Base-by-base conservation (phyloP, 177 flowering plant species). In the Vitis hybrid region DNA sequence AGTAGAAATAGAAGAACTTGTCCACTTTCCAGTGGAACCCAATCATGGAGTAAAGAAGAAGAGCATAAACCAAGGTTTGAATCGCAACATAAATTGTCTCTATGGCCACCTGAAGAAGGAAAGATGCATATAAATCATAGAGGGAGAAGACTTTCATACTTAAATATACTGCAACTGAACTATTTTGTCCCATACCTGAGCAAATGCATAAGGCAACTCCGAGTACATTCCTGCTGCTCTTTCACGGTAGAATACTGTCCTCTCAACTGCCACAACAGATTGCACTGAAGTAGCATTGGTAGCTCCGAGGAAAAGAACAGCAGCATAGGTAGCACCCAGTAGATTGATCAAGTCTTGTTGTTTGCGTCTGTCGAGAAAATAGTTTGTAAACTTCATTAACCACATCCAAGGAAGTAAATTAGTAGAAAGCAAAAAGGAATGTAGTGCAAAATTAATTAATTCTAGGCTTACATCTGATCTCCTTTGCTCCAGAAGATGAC, bases 11-110 rank as follows among this genome's bases (percentile, higher is more conserved):
- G 0, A 88, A 63, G 76, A 86, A 82, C 72, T 82, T 90, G 62
- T 50, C 84, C 9, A 70, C 76, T 13, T 63, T n/a, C 91, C 88
- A 84, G 2, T 78, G 72, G 74, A 82, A 88, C 7, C 87, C 88
- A 55, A 90, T 88, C 91, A 90, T 87, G 4, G 90, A 73, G 81
- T 75, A 90, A 29, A 90, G 84, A 52, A 88, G 51, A 50, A 86
- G 69, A 19, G 74, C 10, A 57, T 90, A 90, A 14, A 84, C 8
- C 2, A 83, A 10, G 10, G 87, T 81, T 66, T 88, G 93, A 56
- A 87, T 66, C 11, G 75, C 73, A 45, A 82, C 82, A 61, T 90
- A 90, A 3, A 90, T 71, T 3, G 70, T 50, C 77, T 90, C 95
- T 15, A 90, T 86, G 9, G 85, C 85, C 76, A 87, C 90, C 95